Conservation (phyloP, 495 filamentous ascomycete species). For the Venustampulla echinocandica region DNA sequence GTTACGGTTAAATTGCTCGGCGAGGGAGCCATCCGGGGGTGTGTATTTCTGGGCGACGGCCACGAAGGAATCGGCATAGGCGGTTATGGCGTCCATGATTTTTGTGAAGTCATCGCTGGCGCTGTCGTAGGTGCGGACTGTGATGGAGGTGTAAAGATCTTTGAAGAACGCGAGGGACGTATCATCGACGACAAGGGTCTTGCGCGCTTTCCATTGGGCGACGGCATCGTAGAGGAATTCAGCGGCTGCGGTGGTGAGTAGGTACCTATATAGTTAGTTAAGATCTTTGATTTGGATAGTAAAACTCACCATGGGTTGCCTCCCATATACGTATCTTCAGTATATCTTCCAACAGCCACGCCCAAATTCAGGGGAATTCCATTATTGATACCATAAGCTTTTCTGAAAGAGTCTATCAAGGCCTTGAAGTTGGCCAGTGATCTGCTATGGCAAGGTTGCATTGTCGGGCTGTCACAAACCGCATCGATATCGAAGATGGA, state of each 20-base stretch:
- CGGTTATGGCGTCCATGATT: conserved; percentile 42
- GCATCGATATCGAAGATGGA: conserved; percentile 40
- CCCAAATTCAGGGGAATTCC: conserved; percentile 32
- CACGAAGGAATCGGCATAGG: conserved; percentile 54
- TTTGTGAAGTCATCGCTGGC: conserved; percentile 35
- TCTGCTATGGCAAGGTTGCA: conserved; percentile 40
- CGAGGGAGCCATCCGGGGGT: conserved; percentile 38
- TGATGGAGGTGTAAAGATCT: conserved; percentile 33
- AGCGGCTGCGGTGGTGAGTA: conserved; percentile 46
- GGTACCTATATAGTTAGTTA: conserved; percentile 15
- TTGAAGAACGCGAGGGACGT: conserved; percentile 45
- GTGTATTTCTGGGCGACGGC: conserved; percentile 41
- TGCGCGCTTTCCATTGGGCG: conserved; percentile 43
- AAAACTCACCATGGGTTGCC: conserved; percentile 34
- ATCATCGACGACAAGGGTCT: conserved; percentile 34
- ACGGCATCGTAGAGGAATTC: conserved; percentile 55
- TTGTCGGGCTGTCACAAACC: conserved; percentile 38
- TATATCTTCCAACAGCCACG: conserved; percentile 52
- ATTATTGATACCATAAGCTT: conserved; percentile 40
- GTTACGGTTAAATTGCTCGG: conserved; percentile 50
- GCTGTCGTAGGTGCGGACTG: conserved; percentile 36
- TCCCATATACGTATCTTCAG: conserved; percentile 49
- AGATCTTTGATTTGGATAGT: not conserved
- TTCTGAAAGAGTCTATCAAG: conserved; percentile 38
- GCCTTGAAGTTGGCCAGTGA: conserved; percentile 43